Evolutionary conservation across 768 basidiomycete species (phyloP), one percentile per base, ranked within the genome.

Genomic region (Leccinum fibrillosum): DNA sequence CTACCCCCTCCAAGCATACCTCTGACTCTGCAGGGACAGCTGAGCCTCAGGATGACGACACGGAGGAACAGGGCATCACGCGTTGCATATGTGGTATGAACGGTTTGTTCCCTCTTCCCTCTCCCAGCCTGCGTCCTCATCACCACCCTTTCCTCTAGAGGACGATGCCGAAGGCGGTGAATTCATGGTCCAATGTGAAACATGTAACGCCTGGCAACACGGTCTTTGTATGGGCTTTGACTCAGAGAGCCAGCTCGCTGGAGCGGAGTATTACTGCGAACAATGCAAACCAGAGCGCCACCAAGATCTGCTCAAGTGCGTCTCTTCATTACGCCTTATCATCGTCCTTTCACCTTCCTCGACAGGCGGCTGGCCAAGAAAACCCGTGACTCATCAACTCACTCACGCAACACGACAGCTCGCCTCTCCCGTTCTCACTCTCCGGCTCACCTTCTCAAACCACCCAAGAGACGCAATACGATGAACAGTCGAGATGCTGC

Each of bases 181-280:
- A 72, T 92, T 96, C 77, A 97, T 98, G 92, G 93, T 98, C 52
- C 90, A 94, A 72, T 99, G 96, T 76, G 96, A 98, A 76, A 87
- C 80, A 47, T 99, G 96, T 78, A 91, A 94, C 68, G 92, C 92
- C 55, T 99, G 96, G 96, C 96, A 99, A 75, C 96, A 99, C 71
- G 94, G 94, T 3, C 80, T 87, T 10, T 99, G 97, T 76, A 93
- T 99, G 86, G 96, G 94, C 44, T 91, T 90, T 72, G 86, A 90
- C 63, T 83, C 84, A 34, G 86, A 89, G 68, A 85, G 85, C 66
- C 81, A 84, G 65, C 81, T 89, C 35, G 86, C 84, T n/a, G 85
- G 83, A 68, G 84, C 83, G 62, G 88, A 93, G 72, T 98, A 98
- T 73, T 94, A 88, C 66, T 99, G 97, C 75, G 97, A 99, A 74